Base-by-base conservation (phyloP, 108 stramenopile genomes). In the Nannochloropsis gaditana region DNA sequence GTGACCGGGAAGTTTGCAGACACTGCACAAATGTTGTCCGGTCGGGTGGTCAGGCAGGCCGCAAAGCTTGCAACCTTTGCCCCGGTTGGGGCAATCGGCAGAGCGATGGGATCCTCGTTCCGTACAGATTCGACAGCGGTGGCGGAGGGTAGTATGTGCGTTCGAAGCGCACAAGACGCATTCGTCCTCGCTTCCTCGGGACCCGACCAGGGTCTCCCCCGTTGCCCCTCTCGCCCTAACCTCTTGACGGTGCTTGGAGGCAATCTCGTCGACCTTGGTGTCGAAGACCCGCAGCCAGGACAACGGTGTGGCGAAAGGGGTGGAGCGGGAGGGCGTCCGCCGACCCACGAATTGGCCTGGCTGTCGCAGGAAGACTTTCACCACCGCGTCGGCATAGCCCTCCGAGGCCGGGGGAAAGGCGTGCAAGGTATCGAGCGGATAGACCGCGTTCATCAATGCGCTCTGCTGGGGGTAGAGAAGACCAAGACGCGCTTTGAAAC, bases 41-140 rank as follows among this genome's bases (percentile, higher is more conserved):
- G 59, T 73, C 6, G 59, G 19, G 59, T 73, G 59, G 8, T 73
- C 59, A 73, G 59, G 59, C 4, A 73, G 59, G 59, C 59, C 59
- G n/a, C 59, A 73, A 4, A 73, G n/a, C n/a, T 73, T 73, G n/a
- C 59, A 73, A 5, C 59, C 59, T 73, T 8, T 15, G 6, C n/a
- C 59, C 59, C n/a, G 15, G 59, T 73, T 73, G 8, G 59, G 59
- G n/a, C 59, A 73, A n/a, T 73, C 59, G 59, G 59, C 59, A n/a
- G 59, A 73, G 59, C 59, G 59, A 6, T 73, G 59, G n/a, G 19
- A n/a, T 4, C 59, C 59, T n/a, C 59, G 59, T 73, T 73, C 59
- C 59, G 59, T 73, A n/a, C 59, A 73, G 15, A 73, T 73, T 73
- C 59, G 59, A 73, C 59, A 73, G 59, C 59, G 59, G 59, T 73